A percentile compares a stretch with the other conserved stretches of the same genome.
Conservation (phyloP, 2,329 filamentous ascomycete genomes). For the Stenocarpella maydis region DNA sequence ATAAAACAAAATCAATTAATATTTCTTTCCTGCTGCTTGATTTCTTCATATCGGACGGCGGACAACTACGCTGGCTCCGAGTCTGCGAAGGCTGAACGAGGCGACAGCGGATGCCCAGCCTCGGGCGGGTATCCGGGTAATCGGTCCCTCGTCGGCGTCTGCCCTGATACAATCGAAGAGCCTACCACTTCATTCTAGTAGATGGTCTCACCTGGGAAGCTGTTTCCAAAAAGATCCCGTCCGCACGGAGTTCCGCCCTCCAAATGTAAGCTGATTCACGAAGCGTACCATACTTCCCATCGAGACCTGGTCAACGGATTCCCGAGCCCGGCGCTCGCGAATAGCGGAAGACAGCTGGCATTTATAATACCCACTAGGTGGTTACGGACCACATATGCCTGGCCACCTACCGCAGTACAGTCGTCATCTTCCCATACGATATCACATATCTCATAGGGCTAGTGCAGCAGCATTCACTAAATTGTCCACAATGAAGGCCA, state of each 20-base stretch:
- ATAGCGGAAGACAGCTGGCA: not conserved
- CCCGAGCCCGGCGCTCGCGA: not conserved
- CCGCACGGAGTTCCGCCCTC: too few relatives aligned
- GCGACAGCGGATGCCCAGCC: not conserved
- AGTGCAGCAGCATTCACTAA: not conserved
- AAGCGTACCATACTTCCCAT: not conserved
- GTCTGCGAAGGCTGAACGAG: not conserved
- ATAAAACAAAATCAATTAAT: not conserved
- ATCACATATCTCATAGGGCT: not conserved
- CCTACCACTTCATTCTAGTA: not conserved
- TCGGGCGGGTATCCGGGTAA: constrained; percentile 15
- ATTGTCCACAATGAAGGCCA: not conserved
- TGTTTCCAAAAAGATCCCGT: too few relatives aligned
- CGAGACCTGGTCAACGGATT: not conserved
- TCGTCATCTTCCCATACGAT: not conserved
- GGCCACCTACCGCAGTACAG: not conserved
- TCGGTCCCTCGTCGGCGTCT: not conserved
- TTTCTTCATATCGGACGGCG: not conserved
- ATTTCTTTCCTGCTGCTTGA: too few relatives aligned
- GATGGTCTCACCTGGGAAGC: too few relatives aligned
- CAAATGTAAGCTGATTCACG: not conserved
- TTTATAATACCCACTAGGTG: not conserved
- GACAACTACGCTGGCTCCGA: not conserved
- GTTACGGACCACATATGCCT: not conserved
- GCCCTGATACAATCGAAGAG: not conserved